Evolutionary conservation across 2,329 filamentous ascomycete genomes (phyloP).

Genomic region (Periconia digitata): DNA sequence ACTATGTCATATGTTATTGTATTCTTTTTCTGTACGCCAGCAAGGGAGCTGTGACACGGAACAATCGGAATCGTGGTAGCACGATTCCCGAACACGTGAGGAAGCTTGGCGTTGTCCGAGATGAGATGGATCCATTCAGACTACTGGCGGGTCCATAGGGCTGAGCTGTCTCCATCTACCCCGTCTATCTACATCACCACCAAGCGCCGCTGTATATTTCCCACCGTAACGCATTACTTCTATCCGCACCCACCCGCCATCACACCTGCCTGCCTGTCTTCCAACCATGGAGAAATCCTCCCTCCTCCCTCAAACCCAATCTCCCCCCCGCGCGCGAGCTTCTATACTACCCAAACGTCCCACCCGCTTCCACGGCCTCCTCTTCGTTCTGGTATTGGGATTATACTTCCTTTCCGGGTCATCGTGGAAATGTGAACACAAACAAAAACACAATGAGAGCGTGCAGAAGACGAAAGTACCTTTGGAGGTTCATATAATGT

Average conservation of each 20-base stretch:
- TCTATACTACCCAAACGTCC: constrained; percentile 19
- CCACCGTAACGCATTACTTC: too few species aligned
- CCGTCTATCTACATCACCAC: background rate
- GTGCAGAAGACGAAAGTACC: constrained; percentile 63
- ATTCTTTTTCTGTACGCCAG: too few species aligned
- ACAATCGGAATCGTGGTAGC: background rate
- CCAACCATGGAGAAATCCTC: constrained; percentile 36
- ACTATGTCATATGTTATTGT: too few species aligned
- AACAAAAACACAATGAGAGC: constrained; percentile 24
- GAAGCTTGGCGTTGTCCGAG: background rate
- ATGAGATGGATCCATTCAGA: background rate
- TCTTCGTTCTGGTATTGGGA: constrained; percentile 27
- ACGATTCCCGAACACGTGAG: background rate
- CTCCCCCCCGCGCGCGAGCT: constrained; percentile 18
- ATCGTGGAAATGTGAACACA: constrained; percentile 23
- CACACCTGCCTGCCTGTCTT: too few species aligned
- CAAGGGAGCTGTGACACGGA: background rate
- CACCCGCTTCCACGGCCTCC: constrained; percentile 27
- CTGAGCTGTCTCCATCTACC: background rate
- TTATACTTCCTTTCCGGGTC: constrained; percentile 32
- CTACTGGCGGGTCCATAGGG: background rate
- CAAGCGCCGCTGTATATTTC: too few species aligned
- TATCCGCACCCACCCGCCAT: too few species aligned
- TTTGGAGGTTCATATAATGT: constrained; percentile 92
- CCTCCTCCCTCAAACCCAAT: constrained; percentile 27